phyloP scores from a whole-genome alignment of 371 early-diverging fungal species.

The Blakeslea trispora region DNA sequence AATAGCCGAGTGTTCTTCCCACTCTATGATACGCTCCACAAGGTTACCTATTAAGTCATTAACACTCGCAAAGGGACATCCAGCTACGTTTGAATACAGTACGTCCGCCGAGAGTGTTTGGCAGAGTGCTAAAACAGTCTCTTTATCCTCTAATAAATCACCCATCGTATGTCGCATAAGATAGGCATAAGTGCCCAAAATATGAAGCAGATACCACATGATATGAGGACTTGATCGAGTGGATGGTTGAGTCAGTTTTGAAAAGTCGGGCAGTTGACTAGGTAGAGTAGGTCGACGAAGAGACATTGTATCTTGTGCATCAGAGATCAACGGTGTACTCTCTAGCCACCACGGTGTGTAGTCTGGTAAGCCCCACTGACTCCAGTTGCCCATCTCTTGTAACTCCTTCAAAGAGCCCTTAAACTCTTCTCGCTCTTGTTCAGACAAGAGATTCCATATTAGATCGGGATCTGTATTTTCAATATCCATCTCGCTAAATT shows the following conservation, averaged over 20 bases:
- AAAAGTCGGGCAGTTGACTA: slow-evolving; percentile 18
- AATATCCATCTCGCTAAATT: slow-evolving; percentile 54
- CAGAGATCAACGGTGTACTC: slow-evolving; percentile 6
- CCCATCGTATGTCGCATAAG: slow-evolving; percentile 40
- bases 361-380: slow-evolving; percentile 16
- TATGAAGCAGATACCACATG: slow-evolving; percentile 32
- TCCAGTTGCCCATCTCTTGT: slow-evolving; percentile 6
- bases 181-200: slow-evolving; percentile 39
- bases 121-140: slow-evolving; percentile 15
- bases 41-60: slow-evolving; percentile 24
- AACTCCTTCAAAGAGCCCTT: slow-evolving; percentile 23
- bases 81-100: slow-evolving; percentile 24
- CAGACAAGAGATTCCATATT: slow-evolving; percentile 57
- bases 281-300: slow-evolving; percentile 11
- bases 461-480: slow-evolving; percentile 51
- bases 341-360: slow-evolving; percentile 48
- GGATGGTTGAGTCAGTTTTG: slow-evolving; percentile 15
- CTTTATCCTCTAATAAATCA: slow-evolving; percentile 27
- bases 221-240: slow-evolving; percentile 24
- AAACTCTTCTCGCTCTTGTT: slow-evolving; percentile 59
- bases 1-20: slow-evolving; percentile 7
- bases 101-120: slow-evolving; percentile 19
- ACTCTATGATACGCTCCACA: slow-evolving; percentile 16
- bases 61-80: slow-evolving; percentile 19
- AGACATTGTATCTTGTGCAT: slow-evolving; percentile 6